Conservation (phyloP, 805 yeast genomes). For the Starmerella geochares region DNA sequence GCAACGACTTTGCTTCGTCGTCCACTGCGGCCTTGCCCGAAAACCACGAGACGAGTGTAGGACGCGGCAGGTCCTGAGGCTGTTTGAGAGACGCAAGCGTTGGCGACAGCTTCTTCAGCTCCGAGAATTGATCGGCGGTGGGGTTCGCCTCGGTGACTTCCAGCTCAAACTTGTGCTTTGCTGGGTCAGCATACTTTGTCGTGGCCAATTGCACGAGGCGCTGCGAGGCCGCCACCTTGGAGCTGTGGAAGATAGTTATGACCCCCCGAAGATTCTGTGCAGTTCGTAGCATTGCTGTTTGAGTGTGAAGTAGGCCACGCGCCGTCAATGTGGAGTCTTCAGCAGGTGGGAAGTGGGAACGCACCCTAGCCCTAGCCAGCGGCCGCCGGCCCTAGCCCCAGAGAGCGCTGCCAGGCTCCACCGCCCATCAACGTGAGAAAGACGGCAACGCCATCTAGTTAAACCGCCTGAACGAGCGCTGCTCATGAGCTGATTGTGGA, state of each 20-base stretch:
- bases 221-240: constrained; percentile 23
- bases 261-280: constrained; percentile 27
- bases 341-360: too few relatives aligned
- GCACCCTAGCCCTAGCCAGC: too few relatives aligned
- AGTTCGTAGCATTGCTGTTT: constrained; percentile 26
- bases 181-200: constrained; percentile 20
- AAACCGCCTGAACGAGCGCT: too few relatives aligned
- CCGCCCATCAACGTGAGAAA: too few relatives aligned
- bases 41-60: constrained; percentile 56
- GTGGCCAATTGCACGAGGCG: constrained; percentile 21
- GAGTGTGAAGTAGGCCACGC: background rate
- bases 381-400: background rate
- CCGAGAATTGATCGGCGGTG: constrained; percentile 27
- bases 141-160: constrained; percentile 29
- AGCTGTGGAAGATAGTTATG: constrained; percentile 30
- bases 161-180: constrained; percentile 26
- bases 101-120: constrained; percentile 19
- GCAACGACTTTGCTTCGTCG: constrained; percentile 35
- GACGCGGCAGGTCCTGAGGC: constrained; percentile 31
- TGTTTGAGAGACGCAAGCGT: constrained; percentile 17
- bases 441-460: too few relatives aligned
- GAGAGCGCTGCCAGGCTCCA: too few relatives aligned
- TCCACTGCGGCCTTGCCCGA: constrained; percentile 45
- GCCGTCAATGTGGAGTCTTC: too few relatives aligned
- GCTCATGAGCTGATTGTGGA: background rate